phyloP scores from a whole-genome alignment of 768 basidiomycete genomes.

The Tricholoma matsutake region DNA sequence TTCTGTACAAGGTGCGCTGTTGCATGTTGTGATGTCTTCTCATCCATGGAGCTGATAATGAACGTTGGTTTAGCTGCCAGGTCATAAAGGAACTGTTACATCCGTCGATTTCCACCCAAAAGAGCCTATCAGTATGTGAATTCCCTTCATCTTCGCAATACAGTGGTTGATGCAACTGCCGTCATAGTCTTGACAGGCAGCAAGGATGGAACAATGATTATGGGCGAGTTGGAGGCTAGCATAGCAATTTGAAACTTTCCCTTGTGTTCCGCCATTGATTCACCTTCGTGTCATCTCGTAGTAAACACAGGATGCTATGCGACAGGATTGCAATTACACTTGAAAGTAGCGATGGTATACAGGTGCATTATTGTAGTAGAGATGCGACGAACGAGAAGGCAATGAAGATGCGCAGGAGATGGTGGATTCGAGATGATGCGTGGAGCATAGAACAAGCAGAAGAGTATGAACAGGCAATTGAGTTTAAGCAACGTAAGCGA shows the following conservation, averaged over 20 bases:
- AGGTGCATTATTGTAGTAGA: constrained; percentile 7
- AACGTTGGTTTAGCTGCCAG: constrained; percentile 61
- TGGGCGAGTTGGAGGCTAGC: constrained; percentile 85
- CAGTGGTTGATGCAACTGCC: not conserved
- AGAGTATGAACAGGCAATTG: not conserved
- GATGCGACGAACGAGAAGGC: constrained; percentile 7
- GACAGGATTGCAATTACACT: not conserved
- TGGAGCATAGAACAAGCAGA: not conserved
- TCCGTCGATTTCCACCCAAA: constrained; percentile 96
- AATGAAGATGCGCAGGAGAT: constrained; percentile 2
- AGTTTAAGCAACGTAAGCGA: constrained; percentile 69
- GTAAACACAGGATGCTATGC: not conserved
- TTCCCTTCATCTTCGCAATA: not conserved
- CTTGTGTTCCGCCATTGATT: not conserved
- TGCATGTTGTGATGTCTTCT: not conserved
- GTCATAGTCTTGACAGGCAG: constrained; percentile 80
- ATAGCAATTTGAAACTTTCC: constrained; percentile 36
- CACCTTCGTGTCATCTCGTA: not conserved
- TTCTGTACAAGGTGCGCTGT: constrained; percentile 69
- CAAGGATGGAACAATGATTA: constrained; percentile 89
- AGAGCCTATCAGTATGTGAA: constrained; percentile 83
- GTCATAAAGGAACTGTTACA: constrained; percentile 95
- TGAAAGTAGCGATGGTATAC: constrained; percentile 5
- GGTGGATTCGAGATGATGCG: not conserved
- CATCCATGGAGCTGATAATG: not conserved